Evolutionary conservation across 1,139 yeast genomes (phyloP).

Genomic region (Geotrichum klebahnii): DNA sequence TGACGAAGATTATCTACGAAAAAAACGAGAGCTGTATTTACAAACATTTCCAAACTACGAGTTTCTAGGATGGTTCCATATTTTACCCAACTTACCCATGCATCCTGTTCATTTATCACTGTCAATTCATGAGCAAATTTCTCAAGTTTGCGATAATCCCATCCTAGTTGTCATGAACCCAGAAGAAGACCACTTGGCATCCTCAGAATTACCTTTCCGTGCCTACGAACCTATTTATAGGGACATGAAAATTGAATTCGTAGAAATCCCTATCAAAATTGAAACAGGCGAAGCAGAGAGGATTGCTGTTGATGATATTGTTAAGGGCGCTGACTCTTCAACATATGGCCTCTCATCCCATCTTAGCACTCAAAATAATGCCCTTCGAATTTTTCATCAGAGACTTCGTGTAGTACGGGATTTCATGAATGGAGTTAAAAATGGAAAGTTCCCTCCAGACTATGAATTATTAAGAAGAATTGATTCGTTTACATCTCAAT

Average conservation of each 20-base stretch:
- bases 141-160: conserved; percentile 27
- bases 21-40: conserved; percentile 31
- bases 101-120: conserved; percentile 27
- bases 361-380: conserved; percentile 34
- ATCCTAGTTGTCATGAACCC: conserved; percentile 20
- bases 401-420: conserved; percentile 30
- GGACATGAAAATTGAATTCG: conserved; percentile 28
- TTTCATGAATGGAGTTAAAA: conserved; percentile 29
- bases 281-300: conserved; percentile 40
- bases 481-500: conserved; percentile 28
- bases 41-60: conserved; percentile 37
- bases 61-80: conserved; percentile 37
- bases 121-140: conserved; percentile 27
- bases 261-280: conserved; percentile 30
- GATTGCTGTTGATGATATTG: conserved; percentile 38
- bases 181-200: conserved; percentile 12
- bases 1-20: conserved; percentile 29
- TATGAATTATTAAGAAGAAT: conserved; percentile 30
- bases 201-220: conserved; percentile 33
- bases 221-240: conserved; percentile 33
- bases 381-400: conserved; percentile 34
- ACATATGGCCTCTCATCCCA: conserved; percentile 26
- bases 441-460: conserved; percentile 27
- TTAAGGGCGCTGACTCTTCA: conserved; percentile 27
- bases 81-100: conserved; percentile 24